Evolutionary conservation across 2,329 filamentous ascomycete genomes (phyloP).

Genomic region (Xylariaceae sp.): DNA sequence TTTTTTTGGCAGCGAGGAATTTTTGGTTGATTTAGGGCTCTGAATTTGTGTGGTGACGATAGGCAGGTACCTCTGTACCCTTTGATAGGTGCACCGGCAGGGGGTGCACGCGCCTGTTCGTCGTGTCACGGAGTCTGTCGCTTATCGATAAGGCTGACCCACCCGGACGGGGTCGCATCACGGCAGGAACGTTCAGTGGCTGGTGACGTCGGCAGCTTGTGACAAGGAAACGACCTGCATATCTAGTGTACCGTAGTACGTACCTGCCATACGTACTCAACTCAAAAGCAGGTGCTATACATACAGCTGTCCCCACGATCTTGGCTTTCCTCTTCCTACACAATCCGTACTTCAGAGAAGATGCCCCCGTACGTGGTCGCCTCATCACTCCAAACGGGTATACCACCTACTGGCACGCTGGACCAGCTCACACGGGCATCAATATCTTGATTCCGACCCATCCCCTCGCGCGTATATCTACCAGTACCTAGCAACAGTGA

Average conservation of each 20-base stretch:
- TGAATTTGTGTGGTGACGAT: conserved; percentile 26
- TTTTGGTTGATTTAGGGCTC: conserved; percentile 31
- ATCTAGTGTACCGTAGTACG: neutral
- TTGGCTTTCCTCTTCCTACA: neutral
- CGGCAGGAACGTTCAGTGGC: conserved; percentile 2
- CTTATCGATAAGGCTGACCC: conserved; percentile 18
- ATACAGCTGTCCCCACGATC: neutral
- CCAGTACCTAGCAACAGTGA: neutral
- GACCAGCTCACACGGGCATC: neutral
- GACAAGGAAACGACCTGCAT: neutral
- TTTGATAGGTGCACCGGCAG: too few species aligned
- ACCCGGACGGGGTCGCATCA: neutral
- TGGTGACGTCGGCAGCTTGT: conserved; percentile 15
- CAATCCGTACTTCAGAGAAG: neutral
- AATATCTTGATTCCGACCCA: neutral
- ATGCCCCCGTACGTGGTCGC: neutral
- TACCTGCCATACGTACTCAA: neutral
- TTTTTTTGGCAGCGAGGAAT: conserved; percentile 26
- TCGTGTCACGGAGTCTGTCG: neutral
- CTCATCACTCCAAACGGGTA: neutral
- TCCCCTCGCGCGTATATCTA: neutral
- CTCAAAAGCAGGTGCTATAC: neutral
- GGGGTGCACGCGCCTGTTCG: too few species aligned
- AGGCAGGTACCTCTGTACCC: neutral
- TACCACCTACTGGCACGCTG: neutral